Evolutionary conservation across 305 asterid species (phyloP).

Genomic region (Fraxinus ornus): DNA sequence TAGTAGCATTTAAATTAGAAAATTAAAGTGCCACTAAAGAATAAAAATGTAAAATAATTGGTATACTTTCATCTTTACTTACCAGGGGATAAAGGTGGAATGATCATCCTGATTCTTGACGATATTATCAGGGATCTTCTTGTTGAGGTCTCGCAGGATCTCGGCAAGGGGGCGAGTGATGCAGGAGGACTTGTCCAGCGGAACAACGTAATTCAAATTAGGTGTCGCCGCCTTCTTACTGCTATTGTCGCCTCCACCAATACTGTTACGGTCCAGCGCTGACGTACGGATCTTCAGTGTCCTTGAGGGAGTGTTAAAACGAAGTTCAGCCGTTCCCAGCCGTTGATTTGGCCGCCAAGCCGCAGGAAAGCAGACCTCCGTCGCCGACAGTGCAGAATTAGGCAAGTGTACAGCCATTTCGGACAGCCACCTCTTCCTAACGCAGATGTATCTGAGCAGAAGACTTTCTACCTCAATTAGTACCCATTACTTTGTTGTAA

Average conservation of each 20-base stretch:
- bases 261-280: constrained; percentile 42
- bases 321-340: constrained; percentile 21
- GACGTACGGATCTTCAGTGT: constrained; percentile 38
- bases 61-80: constrained; percentile 1
- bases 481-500: background rate
- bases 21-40: background rate
- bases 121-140: constrained; percentile 84
- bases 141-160: constrained; percentile 88
- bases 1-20: background rate
- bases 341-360: constrained; percentile 26
- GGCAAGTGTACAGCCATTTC: constrained; percentile 53
- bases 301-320: constrained; percentile 32
- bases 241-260: constrained; percentile 32
- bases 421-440: constrained; percentile 24
- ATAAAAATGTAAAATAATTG: background rate
- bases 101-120: constrained; percentile 56
- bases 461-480: background rate
- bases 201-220: constrained; percentile 84
- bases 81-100: constrained; percentile 78
- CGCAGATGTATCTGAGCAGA: constrained; percentile 3
- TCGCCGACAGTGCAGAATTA: constrained; percentile 35
- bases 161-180: constrained; percentile 89
- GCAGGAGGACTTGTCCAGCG: constrained; percentile 75
- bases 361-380: constrained; percentile 33
- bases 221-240: constrained; percentile 58